These are phyloP conservation scores for Plectosphaerella plurivora DNA, from an alignment of 2,329 filamentous ascomycete species.

Conservation along the genomic window DNA sequence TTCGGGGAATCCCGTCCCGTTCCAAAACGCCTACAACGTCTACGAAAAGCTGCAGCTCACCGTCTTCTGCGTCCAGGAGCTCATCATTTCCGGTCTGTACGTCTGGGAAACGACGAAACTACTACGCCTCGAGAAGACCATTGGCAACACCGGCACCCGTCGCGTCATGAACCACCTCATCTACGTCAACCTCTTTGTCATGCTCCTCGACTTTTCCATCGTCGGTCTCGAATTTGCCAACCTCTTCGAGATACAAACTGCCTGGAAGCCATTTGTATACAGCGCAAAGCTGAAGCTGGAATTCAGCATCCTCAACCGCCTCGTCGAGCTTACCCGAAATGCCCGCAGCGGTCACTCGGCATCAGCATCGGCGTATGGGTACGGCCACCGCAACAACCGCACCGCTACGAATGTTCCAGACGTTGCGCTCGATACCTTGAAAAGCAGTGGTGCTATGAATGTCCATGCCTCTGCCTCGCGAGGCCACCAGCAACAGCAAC, in stretches of 20 bases:
- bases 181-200: conserved; percentile 39
- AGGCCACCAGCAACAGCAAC: too few species aligned
- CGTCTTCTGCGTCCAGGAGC: conserved; percentile 50
- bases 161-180: conserved; percentile 36
- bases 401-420: too few species aligned
- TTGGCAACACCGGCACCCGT: conserved; percentile 10
- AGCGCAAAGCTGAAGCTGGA: conserved; percentile 30
- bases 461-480: too few species aligned
- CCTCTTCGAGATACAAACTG: conserved; percentile 26
- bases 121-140: conserved; percentile 4
- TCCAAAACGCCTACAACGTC: conserved; percentile 33
- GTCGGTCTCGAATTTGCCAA: conserved; percentile 25
- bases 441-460: too few species aligned
- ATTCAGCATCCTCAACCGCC: conserved; percentile 26
- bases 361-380: too few species aligned
- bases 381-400: too few species aligned
- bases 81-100: conserved; percentile 47
- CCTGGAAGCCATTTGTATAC: conserved; percentile 27
- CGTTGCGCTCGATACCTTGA: too few species aligned
- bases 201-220: conserved; percentile 36
- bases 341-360: too few species aligned
- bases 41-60: conserved; percentile 53
- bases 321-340: conserved; percentile 22
- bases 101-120: conserved; percentile 47
- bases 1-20: conserved; percentile 25